Base-by-base conservation (phyloP, 495 filamentous ascomycete species). In the Penicillium fimorum region DNA sequence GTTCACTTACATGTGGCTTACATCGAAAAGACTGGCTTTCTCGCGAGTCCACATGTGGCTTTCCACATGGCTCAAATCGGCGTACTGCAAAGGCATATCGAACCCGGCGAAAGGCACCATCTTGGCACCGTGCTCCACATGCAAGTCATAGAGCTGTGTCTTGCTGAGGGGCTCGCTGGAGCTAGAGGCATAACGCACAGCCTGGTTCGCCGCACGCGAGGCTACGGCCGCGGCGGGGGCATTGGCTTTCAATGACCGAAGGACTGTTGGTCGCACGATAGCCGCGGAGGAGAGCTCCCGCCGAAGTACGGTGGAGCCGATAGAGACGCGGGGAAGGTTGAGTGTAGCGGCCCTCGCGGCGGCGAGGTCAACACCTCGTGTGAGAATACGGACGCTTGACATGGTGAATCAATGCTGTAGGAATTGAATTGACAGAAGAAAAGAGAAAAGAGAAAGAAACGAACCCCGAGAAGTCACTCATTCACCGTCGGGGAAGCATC, bases 41-140 rank as follows among this genome's bases (percentile, higher is more conserved):
- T 85, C 81, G 35, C 95, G 80, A 10, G 94, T 96, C 84, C 90
- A 96, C 56, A 83, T 75, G 75, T 98, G 94, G 59, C 89, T 93
- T 47, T 88, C 85, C 48, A 79, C 79, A 60, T 96, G 83, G 65
- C 83, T 82, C 56, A 90, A 78, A 58, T 86, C 85, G 24, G 77
- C 66, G 74, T 97, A 98, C 61, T 92, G 87, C 25, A 98, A 83
- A 17, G 94, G 95, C 94, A 98, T 97, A 50, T 80, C 78, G 76
- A 85, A 97, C 58, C 92, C 92, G 53, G 88, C 93, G 68, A 96
- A 98, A n/a, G 90, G 90, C 52, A 97, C 92, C 86, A 98, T 96
- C 74, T 95, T 96, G 41, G 81, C 94, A 60, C 90, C 91, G 67
- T 89, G 74, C 32, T 76, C 72, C 50, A 91, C 59, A 70, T 98